A percentile compares a stretch with the other conserved stretches of the same genome.
phyloP scores from a whole-genome alignment of 2,329 filamentous ascomycete genomes.

The Fusarium cyanostomum region DNA sequence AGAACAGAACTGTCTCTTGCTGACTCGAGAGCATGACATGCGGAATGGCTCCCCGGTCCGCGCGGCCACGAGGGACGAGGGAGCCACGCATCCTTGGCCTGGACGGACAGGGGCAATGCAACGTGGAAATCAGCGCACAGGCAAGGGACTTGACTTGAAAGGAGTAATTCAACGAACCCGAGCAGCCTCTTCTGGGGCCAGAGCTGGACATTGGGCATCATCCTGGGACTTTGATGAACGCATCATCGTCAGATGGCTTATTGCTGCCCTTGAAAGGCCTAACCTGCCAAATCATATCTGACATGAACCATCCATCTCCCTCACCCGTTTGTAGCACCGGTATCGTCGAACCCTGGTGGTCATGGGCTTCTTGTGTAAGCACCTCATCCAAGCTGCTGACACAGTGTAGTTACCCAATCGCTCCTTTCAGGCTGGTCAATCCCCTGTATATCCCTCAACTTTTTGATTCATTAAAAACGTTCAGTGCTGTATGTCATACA shows the following conservation, averaged over 20 bases:
- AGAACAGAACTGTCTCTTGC: not conserved
- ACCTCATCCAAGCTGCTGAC: conserved; percentile 14
- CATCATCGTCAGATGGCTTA: conserved; percentile 30
- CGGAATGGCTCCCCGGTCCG: conserved; percentile 3
- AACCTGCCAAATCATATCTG: conserved; percentile 29
- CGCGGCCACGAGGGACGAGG: conserved; percentile 15
- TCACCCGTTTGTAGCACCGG: conserved; percentile 29
- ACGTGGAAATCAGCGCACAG: conserved; percentile 10
- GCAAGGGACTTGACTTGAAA: not conserved
- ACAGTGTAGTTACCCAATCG: not conserved
- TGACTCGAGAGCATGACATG: not conserved
- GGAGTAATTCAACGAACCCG: not conserved
- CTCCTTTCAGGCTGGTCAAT: not conserved
- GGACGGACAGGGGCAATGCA: conserved; percentile 2
- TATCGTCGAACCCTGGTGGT: conserved; percentile 25
- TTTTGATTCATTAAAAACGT: not conserved
- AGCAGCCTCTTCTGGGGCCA: not conserved
- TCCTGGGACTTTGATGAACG: conserved; percentile 8
- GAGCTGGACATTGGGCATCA: not conserved
- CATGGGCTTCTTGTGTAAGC: conserved; percentile 14
- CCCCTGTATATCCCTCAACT: not conserved
- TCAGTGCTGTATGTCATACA: not conserved
- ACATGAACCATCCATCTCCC: conserved; percentile 39
- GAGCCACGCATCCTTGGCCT: conserved; percentile 6
- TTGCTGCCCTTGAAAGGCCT: conserved; percentile 8